These are phyloP conservation scores for Coleophoma cylindrospora DNA, from an alignment of 2,329 filamentous ascomycete species.

Conservation along the genomic window DNA sequence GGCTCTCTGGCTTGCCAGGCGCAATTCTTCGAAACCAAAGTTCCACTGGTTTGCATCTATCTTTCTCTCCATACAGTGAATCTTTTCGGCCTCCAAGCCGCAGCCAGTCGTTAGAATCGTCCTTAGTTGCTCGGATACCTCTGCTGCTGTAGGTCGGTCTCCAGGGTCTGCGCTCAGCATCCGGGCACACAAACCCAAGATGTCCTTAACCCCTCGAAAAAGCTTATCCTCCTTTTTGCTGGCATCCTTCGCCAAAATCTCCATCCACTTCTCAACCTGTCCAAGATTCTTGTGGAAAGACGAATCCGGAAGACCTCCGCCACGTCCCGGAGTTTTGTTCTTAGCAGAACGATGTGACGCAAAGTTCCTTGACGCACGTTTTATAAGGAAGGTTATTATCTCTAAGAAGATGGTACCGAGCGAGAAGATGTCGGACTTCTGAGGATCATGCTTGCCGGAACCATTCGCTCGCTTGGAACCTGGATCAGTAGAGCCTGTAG, in stretches of 20 bases:
- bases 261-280: conserved; percentile 67
- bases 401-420: conserved; percentile 70
- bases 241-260: conserved; percentile 53
- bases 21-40: conserved; percentile 21
- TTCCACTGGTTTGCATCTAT: conserved; percentile 12
- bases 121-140: conserved; percentile 48
- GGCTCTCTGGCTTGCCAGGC: conserved; percentile 21
- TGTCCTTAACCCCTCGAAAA: conserved; percentile 45
- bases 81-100: conserved; percentile 9
- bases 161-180: conserved; percentile 49
- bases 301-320: conserved; percentile 57
- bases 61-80: neutral
- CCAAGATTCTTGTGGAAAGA: conserved; percentile 69
- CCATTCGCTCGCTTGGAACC: neutral
- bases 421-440: conserved; percentile 67
- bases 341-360: conserved; percentile 60
- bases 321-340: conserved; percentile 45
- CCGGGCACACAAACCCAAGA: conserved; percentile 46
- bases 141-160: conserved; percentile 46
- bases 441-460: conserved; percentile 37
- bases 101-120: conserved; percentile 38
- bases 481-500: conserved; percentile 10
- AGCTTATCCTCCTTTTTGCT: conserved; percentile 37
- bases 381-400: conserved; percentile 63
- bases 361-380: conserved; percentile 62